phyloP scores from a whole-genome alignment of 768 basidiomycete species.

The Hortiboletus campestris region DNA sequence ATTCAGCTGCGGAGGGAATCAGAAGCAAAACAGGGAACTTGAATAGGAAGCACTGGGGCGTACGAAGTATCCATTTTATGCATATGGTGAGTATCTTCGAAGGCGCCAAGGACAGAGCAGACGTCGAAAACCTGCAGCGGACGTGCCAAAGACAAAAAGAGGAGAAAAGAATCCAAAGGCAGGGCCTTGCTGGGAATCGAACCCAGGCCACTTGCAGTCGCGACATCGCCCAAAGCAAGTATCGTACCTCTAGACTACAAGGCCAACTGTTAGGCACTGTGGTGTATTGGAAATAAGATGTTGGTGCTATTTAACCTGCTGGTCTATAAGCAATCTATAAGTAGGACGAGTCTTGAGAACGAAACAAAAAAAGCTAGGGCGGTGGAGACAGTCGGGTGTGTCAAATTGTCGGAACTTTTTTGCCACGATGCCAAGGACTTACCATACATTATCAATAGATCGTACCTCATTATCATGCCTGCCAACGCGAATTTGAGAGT shows the following conservation, averaged over 20 bases:
- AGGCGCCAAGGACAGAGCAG: background rate
- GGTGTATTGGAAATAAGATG: background rate
- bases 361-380: too few relatives aligned
- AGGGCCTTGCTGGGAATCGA: slow-evolving; percentile 41
- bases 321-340: too few relatives aligned
- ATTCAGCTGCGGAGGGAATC: background rate
- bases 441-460: too few relatives aligned
- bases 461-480: too few relatives aligned
- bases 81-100: background rate
- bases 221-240: slow-evolving; percentile 30
- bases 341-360: too few relatives aligned
- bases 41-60: too few relatives aligned
- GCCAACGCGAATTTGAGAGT: too few relatives aligned
- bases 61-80: background rate
- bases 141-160: background rate
- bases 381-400: too few relatives aligned
- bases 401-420: too few relatives aligned
- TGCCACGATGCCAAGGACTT: too few relatives aligned
- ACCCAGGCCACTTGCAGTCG: slow-evolving; percentile 36
- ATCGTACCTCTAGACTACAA: slow-evolving; percentile 38
- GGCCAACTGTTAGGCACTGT: slow-evolving; percentile 5
- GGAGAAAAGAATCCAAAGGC: background rate
- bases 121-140: too few relatives aligned
- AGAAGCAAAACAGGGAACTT: background rate
- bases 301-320: background rate